Evolutionary conservation across 2,329 filamentous ascomycete species (phyloP), one percentile per base, ranked within the genome.

Genomic region (Aspergillus versicolor): DNA sequence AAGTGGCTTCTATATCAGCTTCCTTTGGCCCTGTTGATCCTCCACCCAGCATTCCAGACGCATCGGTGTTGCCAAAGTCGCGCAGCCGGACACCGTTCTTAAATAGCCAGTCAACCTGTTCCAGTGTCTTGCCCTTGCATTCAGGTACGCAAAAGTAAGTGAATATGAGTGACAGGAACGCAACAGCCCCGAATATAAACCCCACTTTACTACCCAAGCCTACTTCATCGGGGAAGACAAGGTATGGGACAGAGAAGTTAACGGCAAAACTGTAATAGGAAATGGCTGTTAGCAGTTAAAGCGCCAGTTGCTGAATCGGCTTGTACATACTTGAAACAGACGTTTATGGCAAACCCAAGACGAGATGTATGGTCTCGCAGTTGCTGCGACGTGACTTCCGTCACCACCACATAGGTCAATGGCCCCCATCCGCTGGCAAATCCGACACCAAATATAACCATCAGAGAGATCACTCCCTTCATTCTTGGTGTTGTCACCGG

Each of bases 171-270:
- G 64, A 77, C 3, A 41, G 13, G 12, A 54, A 27, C 6, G 27
- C 17, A 4, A 54, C n/a, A 12, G 44, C 37, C 2, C 52, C 52
- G 17, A 54, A 54, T 8, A 54, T 54, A n/a, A 54, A 54, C 7
- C 52, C 52, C 12, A 54, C 67, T 40, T 72, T 74, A 17, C 65
- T 66, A 0, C 67, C 70, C 1, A 78, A 65, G 13, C 63, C 63
- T 5, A 73, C 76, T 44, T 77, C 76, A 2, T 64, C 63, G 1
- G 63, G 57, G 30, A 75, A 66, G n/a, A 75, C 61, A 0, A 78
- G 67, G 34, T 77, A 77, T 0, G 75, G 73, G 11, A 73, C 62
- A 0, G 70, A 71, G 57, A 77, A 77, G 5, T 59, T 59, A 40
- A 73, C 69, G 3, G 65, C 67, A 46, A 70, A 70, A 22, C 48